Conservation (phyloP, 805 yeast species). For the Saccharomyces kudriavzevii region DNA sequence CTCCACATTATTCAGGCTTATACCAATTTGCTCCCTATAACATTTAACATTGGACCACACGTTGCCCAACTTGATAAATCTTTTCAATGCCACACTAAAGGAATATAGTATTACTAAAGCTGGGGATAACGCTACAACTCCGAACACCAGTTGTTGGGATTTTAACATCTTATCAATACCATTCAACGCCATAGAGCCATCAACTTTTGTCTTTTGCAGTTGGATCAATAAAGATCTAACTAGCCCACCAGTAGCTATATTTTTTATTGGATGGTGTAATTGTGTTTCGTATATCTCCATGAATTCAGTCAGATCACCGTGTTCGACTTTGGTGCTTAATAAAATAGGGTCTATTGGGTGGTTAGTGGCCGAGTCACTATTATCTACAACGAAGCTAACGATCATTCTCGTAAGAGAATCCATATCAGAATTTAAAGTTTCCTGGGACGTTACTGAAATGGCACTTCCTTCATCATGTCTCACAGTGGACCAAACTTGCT, state of each 20-base stretch:
- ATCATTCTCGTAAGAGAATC: constrained; percentile 85
- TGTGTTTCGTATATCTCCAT: constrained; percentile 77
- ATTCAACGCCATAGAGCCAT: constrained; percentile 78
- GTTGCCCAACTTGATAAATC: constrained; percentile 18
- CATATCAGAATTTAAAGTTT: constrained; percentile 69
- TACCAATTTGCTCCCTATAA: constrained; percentile 18
- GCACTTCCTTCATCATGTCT: constrained; percentile 70
- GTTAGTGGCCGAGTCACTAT: constrained; percentile 4
- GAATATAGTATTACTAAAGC: constrained; percentile 52
- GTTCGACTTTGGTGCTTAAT: constrained; percentile 40
- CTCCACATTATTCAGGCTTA: constrained; percentile 51
- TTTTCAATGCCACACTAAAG: constrained; percentile 29
- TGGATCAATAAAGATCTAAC: constrained; percentile 77
- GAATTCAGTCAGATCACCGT: constrained; percentile 73
- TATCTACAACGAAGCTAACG: constrained; percentile 37
- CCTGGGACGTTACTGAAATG: constrained; percentile 70
- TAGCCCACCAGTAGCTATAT: constrained; percentile 57
- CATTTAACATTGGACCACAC: constrained; percentile 22
- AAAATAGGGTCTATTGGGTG: constrained; percentile 16
- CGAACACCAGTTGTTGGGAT: constrained; percentile 91
- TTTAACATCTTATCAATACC: constrained; percentile 87
- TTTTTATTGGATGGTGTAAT: constrained; percentile 58
- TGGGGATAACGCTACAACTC: constrained; percentile 83
- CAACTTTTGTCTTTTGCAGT: constrained; percentile 93
- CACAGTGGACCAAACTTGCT: constrained; percentile 67